Evolutionary conservation across 352 stramenopile species (phyloP).

Genomic region (Phytophthora ramorum): DNA sequence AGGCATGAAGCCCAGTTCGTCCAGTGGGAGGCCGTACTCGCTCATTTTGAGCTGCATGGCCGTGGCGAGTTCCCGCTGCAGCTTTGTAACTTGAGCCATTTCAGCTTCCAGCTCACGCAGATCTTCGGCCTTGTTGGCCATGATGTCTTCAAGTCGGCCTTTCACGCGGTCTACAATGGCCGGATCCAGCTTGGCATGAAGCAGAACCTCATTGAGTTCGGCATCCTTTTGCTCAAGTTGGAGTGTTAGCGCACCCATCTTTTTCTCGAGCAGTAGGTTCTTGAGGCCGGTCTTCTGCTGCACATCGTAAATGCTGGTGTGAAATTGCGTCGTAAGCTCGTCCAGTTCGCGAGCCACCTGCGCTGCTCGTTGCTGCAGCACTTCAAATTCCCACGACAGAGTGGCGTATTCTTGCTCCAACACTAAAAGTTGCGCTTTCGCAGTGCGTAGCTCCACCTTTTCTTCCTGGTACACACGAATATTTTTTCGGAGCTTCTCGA

Average conservation of each 20-base stretch:
- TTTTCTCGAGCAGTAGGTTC: constrained; percentile 95
- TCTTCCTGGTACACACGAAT: constrained; percentile 78
- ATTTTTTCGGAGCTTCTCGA: constrained; percentile 73
- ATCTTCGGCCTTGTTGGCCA: constrained; percentile 88
- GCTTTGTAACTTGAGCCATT: constrained; percentile 68
- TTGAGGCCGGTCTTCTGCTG: constrained; percentile 95
- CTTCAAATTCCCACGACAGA: constrained; percentile 94
- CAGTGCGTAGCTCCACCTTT: constrained; percentile 65
- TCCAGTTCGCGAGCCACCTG: constrained; percentile 90
- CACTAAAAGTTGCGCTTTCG: constrained; percentile 81
- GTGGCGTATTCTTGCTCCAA: constrained; percentile 90
- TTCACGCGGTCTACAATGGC: constrained; percentile 86
- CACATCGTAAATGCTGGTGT: constrained; percentile 91
- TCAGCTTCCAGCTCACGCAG: constrained; percentile 87
- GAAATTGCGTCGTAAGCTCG: constrained; percentile 90
- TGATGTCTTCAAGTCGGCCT: constrained; percentile 89
- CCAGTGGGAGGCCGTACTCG: constrained; percentile 90
- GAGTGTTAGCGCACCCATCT: constrained; percentile 86
- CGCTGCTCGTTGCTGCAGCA: constrained; percentile 90
- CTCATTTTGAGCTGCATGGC: constrained; percentile 89
- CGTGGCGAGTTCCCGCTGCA: constrained; percentile 85
- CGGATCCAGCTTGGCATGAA: constrained; percentile 91
- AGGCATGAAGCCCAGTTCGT: constrained; percentile 87
- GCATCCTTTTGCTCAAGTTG: constrained; percentile 92
- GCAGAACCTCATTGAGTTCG: constrained; percentile 92